A percentile compares a stretch with the other conserved stretches of the same genome.
phyloP scores from a whole-genome alignment of 1,284 basidiomycete species.

The Rhodotorula sp. region DNA sequence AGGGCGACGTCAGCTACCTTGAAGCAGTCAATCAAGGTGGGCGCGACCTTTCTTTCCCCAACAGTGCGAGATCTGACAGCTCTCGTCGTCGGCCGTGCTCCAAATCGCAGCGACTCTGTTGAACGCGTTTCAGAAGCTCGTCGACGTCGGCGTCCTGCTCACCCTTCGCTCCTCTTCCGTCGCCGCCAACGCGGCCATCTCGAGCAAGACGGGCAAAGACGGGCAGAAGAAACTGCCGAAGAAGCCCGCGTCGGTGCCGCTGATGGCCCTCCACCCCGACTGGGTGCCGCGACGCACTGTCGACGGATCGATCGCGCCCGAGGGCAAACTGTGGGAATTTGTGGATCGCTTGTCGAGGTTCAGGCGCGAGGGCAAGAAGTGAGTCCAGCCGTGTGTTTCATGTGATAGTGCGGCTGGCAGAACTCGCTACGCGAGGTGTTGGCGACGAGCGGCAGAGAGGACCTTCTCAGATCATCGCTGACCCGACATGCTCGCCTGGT shows the following conservation, averaged over 20 bases:
- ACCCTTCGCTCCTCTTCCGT: constrained; percentile 15
- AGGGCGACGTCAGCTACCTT: constrained; percentile 48
- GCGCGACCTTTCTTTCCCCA: not conserved
- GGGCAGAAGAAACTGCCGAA: constrained; percentile 14
- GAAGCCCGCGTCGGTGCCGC: constrained; percentile 43
- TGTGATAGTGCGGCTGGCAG: no score
- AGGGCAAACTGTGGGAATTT: constrained; percentile 45
- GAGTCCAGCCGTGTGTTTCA: not conserved
- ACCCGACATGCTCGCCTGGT: not conserved
- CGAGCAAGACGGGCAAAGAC: not conserved
- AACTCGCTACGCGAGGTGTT: no score
- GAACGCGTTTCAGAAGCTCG: constrained; percentile 39
- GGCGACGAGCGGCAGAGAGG: not conserved
- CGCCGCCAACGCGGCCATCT: not conserved
- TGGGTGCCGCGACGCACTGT: constrained; percentile 41
- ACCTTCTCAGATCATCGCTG: not conserved
- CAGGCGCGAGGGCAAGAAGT: constrained; percentile 48
- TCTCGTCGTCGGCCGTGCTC: no score
- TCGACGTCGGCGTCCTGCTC: constrained; percentile 37
- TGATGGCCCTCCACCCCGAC: constrained; percentile 48
- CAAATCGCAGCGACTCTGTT: constrained; percentile 30
- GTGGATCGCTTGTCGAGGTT: constrained; percentile 47
- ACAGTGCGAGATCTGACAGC: not conserved
- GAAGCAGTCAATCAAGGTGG: constrained; percentile 44
- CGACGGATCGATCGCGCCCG: constrained; percentile 26